A percentile compares a stretch with the other conserved stretches of the same genome.
Evolutionary conservation across 2,329 filamentous ascomycete species (phyloP).

Genomic region (Colletotrichum noveboracense): DNA sequence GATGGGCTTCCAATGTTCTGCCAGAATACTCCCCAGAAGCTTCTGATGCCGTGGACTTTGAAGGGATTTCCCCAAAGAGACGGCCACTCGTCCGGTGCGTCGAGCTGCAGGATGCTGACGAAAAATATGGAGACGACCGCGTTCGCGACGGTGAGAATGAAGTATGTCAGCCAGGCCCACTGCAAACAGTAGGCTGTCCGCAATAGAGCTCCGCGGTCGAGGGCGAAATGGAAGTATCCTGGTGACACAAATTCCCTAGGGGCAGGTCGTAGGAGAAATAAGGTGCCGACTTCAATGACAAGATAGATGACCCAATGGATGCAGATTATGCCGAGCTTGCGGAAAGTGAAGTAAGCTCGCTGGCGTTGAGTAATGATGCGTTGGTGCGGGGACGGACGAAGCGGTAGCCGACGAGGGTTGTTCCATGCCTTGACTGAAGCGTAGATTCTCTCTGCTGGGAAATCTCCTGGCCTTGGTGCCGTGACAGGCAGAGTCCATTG

Average conservation of each 20-base stretch:
- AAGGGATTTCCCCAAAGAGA: not conserved
- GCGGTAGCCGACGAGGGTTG: not conserved
- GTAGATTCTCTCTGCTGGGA: not conserved
- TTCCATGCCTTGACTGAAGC: not conserved
- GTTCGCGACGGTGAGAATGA: not conserved
- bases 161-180: not conserved
- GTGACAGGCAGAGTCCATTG: not conserved
- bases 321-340: not conserved
- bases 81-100: not conserved
- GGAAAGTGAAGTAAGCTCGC: not conserved
- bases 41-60: not conserved
- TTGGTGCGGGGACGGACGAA: not conserved
- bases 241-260: not conserved
- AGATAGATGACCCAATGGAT: not conserved
- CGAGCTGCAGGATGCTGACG: not conserved
- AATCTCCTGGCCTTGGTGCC: not conserved
- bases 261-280: not conserved
- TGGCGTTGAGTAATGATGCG: not conserved
- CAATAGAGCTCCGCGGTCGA: not conserved
- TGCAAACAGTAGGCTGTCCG: not conserved
- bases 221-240: not conserved
- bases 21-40: not conserved
- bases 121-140: not conserved
- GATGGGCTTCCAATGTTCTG: not conserved
- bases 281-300: not conserved